phyloP scores from a whole-genome alignment of 805 yeast genomes.

The Isabelozyma pseudorhagii region DNA sequence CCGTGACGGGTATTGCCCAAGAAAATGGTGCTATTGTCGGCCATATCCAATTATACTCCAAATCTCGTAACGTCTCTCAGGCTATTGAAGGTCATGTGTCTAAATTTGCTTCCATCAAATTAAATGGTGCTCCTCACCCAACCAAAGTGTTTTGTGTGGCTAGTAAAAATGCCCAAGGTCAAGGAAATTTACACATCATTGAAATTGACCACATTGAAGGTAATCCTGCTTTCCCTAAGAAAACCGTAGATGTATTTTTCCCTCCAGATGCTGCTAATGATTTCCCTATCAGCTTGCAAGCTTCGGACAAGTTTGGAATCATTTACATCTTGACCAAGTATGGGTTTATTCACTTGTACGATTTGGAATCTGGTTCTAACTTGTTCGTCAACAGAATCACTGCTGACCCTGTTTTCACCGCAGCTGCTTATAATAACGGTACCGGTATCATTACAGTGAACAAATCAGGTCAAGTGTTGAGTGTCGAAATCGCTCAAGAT shows the following conservation, averaged over 20 bases:
- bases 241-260: conserved; percentile 88
- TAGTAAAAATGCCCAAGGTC: conserved; percentile 72
- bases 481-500: conserved; percentile 83
- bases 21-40: conserved; percentile 94
- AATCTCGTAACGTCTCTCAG: conserved; percentile 88
- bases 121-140: conserved; percentile 68
- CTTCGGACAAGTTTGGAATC: conserved; percentile 82
- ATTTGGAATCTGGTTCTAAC: conserved; percentile 86
- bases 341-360: conserved; percentile 95
- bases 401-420: conserved; percentile 92
- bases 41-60: conserved; percentile 88
- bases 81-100: conserved; percentile 98
- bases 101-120: conserved; percentile 69
- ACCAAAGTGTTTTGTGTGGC: conserved; percentile 92
- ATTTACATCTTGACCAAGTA: conserved; percentile 88
- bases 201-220: conserved; percentile 93
- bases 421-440: conserved; percentile 64
- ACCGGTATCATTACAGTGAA: conserved; percentile 91
- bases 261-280: conserved; percentile 96
- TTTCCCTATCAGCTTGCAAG: conserved; percentile 91
- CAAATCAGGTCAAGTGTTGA: conserved; percentile 91
- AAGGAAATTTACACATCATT: conserved; percentile 78
- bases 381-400: conserved; percentile 95
- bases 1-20: conserved; percentile 91
- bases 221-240: conserved; percentile 82